phyloP scores from a whole-genome alignment of 2,329 filamentous ascomycete genomes.

The Colletotrichum horii region DNA sequence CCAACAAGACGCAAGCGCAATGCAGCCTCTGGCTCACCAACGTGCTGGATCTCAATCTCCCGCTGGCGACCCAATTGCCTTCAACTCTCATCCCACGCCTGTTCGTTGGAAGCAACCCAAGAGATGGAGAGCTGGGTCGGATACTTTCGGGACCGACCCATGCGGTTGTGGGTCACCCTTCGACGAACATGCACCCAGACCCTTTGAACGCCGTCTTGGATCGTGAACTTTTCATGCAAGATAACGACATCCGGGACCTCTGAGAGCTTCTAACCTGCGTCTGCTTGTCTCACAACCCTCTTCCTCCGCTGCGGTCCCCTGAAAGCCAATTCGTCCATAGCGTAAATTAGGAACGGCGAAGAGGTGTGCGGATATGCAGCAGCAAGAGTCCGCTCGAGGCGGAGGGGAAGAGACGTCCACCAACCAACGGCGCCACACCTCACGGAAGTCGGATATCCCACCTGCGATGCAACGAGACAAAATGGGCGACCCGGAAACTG shows the following conservation, averaged over 20 bases:
- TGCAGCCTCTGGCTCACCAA: not conserved
- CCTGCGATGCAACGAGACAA: not conserved
- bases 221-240: conserved; percentile 2
- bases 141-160: conserved; percentile 15
- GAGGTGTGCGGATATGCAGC: not conserved
- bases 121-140: not conserved
- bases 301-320: not conserved
- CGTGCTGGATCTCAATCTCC: not conserved
- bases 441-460: not conserved
- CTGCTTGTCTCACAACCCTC: not conserved
- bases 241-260: conserved; percentile 13
- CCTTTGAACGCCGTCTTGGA: not conserved
- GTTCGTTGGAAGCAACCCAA: not conserved
- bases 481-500: not conserved
- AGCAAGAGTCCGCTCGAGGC: not conserved
- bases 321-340: not conserved
- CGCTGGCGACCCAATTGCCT: not conserved
- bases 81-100: not conserved
- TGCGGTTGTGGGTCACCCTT: not conserved
- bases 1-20: not conserved
- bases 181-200: not conserved
- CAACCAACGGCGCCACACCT: not conserved
- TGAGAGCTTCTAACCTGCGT: not conserved
- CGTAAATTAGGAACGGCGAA: not conserved
- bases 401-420: not conserved